Evolutionary conservation across 2,329 filamentous ascomycete genomes (phyloP).

Genomic region (Fusarium coffeatum): DNA sequence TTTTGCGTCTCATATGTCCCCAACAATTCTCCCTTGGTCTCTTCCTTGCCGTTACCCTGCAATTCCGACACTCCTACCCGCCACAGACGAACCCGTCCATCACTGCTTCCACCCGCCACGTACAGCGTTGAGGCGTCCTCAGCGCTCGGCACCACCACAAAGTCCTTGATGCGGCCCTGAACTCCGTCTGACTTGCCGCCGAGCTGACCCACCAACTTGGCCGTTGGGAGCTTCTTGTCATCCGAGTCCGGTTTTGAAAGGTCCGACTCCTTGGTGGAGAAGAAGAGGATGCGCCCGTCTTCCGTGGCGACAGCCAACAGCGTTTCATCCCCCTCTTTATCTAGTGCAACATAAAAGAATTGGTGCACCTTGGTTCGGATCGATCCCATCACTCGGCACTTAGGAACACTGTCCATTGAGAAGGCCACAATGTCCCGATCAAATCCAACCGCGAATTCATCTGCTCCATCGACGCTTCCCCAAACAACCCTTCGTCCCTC

Average conservation of each 20-base stretch:
- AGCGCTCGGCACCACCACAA: conserved; percentile 69
- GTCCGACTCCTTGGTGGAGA: conserved; percentile 71
- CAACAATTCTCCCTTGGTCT: conserved; percentile 61
- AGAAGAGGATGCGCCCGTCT: conserved; percentile 88
- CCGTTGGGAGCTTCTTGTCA: conserved; percentile 61
- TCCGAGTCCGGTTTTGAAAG: conserved; percentile 51
- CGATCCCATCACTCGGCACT: conserved; percentile 76
- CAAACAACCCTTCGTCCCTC: conserved; percentile 87
- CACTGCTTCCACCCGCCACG: conserved; percentile 82
- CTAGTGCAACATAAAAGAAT: conserved; percentile 75
- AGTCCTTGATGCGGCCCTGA: conserved; percentile 85
- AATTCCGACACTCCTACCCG: conserved; percentile 62
- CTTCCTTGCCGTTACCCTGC: conserved; percentile 48
- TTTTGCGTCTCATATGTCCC: conserved; percentile 87
- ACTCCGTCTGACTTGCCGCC: conserved; percentile 79
- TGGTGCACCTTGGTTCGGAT: conserved; percentile 85
- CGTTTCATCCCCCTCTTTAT: conserved; percentile 53
- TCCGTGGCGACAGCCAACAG: conserved; percentile 86
- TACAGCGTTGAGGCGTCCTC: conserved; percentile 58
- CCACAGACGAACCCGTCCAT: conserved; percentile 88
- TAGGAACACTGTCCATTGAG: conserved; percentile 86
- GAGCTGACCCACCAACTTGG: conserved; percentile 78
- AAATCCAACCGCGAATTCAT: conserved; percentile 90
- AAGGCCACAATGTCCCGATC: conserved; percentile 88
- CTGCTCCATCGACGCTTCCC: conserved; percentile 75